Percentiles rank a stretch among this genome's conserved stretches.
phyloP scores from a whole-genome alignment of 2,329 filamentous ascomycete genomes.

The Colletotrichum tabaci region DNA sequence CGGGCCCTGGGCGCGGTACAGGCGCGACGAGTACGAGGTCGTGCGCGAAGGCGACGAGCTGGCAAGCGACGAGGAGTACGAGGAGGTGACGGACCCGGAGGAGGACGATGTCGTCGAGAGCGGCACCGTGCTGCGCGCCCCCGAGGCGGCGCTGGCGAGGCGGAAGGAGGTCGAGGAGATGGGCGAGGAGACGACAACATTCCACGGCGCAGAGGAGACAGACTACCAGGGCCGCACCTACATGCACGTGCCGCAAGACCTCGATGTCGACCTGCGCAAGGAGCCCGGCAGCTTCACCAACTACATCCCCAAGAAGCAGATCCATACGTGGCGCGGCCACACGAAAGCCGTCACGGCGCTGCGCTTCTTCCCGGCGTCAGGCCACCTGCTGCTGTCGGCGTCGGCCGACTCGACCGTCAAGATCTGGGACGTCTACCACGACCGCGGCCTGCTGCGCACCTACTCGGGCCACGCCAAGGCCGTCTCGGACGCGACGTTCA shows the following conservation, averaged over 20 bases:
- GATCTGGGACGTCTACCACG: slow-evolving; percentile 95
- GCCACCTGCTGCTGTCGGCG: slow-evolving; percentile 91
- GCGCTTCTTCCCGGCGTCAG: slow-evolving; percentile 89
- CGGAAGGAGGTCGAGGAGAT: slow-evolving; percentile 72
- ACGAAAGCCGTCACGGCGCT: slow-evolving; percentile 88
- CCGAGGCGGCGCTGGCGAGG: slow-evolving; percentile 66
- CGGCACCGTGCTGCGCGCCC: slow-evolving; percentile 72
- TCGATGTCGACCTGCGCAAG: slow-evolving; percentile 88
- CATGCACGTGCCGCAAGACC: slow-evolving; percentile 95
- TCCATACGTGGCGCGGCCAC: slow-evolving; percentile 91
- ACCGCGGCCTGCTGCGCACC: slow-evolving; percentile 89
- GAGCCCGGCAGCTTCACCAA: slow-evolving; percentile 86
- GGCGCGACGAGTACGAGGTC: slow-evolving; percentile 79
- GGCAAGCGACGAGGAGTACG: slow-evolving; percentile 84
- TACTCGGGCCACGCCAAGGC: slow-evolving; percentile 93
- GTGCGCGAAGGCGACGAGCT: slow-evolving; percentile 82
- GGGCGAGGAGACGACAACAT: slow-evolving; percentile 85
- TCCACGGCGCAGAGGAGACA: slow-evolving; percentile 85
- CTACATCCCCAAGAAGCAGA: slow-evolving; percentile 93
- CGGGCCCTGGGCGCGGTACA: slow-evolving; percentile 94
- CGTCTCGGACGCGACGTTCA: slow-evolving; percentile 91
- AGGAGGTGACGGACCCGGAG: slow-evolving; percentile 76
- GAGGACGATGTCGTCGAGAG: slow-evolving; percentile 80
- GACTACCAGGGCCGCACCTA: slow-evolving; percentile 98
- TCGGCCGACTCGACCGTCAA: slow-evolving; percentile 92